Evolutionary conservation across 495 filamentous ascomycete genomes (phyloP).

Genomic region (Neurospora cerealis): DNA sequence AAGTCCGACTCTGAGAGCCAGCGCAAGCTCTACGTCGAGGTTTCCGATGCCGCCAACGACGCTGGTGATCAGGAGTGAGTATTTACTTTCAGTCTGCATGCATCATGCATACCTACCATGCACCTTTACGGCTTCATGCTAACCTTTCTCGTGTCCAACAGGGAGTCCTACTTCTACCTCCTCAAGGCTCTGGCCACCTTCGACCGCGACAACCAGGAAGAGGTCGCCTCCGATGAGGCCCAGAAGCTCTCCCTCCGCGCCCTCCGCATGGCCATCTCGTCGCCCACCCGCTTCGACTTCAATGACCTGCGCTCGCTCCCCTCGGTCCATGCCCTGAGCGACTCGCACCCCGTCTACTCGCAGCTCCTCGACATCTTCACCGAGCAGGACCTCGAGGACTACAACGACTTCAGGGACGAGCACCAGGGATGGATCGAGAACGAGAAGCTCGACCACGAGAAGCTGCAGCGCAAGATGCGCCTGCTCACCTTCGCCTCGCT

Average conservation of each 20-base stretch:
- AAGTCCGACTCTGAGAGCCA: conserved; percentile 69
- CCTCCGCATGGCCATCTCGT: conserved; percentile 67
- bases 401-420: conserved; percentile 82
- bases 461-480: conserved; percentile 79
- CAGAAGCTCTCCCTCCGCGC: conserved; percentile 76
- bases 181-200: conserved; percentile 77
- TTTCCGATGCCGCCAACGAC: conserved; percentile 69
- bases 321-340: conserved; percentile 72
- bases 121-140: conserved; percentile 3
- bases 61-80: conserved; percentile 63
- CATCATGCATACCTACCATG: background rate
- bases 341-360: conserved; percentile 70
- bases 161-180: conserved; percentile 70
- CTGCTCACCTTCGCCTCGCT: conserved; percentile 86
- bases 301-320: conserved; percentile 82
- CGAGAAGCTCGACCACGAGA: conserved; percentile 50
- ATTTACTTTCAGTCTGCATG: background rate
- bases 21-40: conserved; percentile 67
- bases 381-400: conserved; percentile 85
- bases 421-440: conserved; percentile 73
- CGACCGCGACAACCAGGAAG: conserved; percentile 46
- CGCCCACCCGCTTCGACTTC: conserved; percentile 80
- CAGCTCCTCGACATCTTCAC: conserved; percentile 94
- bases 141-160: conserved; percentile 14
- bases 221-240: conserved; percentile 58